These are phyloP conservation scores for Alternaria atra DNA, from an alignment of 2,329 filamentous ascomycete genomes.

Conservation along the genomic window DNA sequence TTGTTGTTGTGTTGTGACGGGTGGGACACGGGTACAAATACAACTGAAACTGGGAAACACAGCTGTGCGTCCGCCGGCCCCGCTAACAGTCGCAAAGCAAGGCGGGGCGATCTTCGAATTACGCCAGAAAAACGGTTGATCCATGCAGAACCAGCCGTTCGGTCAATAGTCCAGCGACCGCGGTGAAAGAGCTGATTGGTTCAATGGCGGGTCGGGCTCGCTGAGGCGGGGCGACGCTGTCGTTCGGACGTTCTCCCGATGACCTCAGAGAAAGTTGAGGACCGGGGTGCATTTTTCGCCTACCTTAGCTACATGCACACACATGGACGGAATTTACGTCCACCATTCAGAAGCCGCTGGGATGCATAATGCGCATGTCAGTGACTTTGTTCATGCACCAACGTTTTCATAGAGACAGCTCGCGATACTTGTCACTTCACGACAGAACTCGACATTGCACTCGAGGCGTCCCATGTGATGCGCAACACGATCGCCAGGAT, in stretches of 20 bases:
- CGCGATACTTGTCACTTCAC: not conserved
- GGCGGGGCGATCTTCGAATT: slow-evolving; percentile 16
- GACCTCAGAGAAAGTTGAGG: slow-evolving; percentile 5
- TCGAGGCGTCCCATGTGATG: not conserved
- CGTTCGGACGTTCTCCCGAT: slow-evolving; percentile 7
- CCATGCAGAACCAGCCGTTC: slow-evolving; percentile 13
- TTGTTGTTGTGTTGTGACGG: slow-evolving; percentile 7
- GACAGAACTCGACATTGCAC: not conserved
- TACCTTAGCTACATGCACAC: not conserved
- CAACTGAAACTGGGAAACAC: slow-evolving; percentile 13
- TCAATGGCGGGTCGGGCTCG: not conserved
- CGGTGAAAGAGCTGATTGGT: slow-evolving; percentile 1
- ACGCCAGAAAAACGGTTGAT: slow-evolving; percentile 17
- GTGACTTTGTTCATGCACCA: not conserved
- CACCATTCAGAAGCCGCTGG: not conserved
- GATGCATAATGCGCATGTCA: not conserved
- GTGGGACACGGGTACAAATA: slow-evolving; percentile 15
- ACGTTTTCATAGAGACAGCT: slow-evolving; percentile 6
- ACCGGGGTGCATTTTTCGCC: slow-evolving; percentile 1
- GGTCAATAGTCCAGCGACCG: slow-evolving; percentile 7
- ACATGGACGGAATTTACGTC: not conserved
- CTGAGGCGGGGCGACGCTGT: not conserved
- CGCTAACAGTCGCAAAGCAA: slow-evolving; percentile 14
- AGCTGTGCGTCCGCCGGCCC: slow-evolving; percentile 11
- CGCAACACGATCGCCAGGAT: slow-evolving; percentile 13